These are phyloP conservation scores for Colletotrichum sp. DNA, from an alignment of 2,329 filamentous ascomycete genomes.

Conservation along the genomic window DNA sequence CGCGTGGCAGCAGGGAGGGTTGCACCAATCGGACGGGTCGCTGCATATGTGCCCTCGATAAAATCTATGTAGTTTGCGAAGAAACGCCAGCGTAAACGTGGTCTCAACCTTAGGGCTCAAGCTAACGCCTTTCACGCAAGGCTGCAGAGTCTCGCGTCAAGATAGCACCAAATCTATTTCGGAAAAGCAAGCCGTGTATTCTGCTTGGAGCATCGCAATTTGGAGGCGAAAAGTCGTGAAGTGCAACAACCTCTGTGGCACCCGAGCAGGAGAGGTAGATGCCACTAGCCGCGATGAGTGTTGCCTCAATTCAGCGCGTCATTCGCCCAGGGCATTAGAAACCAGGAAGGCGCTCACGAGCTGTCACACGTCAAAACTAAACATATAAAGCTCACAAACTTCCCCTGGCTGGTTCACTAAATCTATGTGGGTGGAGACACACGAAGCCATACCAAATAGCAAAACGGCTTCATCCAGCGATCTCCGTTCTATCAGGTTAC, in stretches of 20 bases:
- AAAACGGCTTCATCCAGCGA: background rate
- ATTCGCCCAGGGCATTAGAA: background rate
- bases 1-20: background rate
- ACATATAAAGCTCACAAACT: background rate
- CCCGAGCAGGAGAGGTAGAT: background rate
- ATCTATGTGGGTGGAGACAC: background rate
- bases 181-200: background rate
- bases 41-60: background rate
- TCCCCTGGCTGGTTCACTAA: background rate
- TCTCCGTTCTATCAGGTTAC: background rate
- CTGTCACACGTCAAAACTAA: background rate
- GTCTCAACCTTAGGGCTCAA: background rate
- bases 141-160: background rate
- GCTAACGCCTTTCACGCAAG: background rate
- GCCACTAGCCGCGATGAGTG: background rate
- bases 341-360: background rate
- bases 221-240: background rate
- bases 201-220: background rate
- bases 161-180: background rate
- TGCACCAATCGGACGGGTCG: background rate
- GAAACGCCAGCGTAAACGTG: background rate
- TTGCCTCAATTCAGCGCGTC: background rate
- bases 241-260: background rate
- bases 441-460: background rate
- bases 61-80: background rate